phyloP scores from a whole-genome alignment of 2,329 filamentous ascomycete genomes.

The Ophiostoma ips region DNA sequence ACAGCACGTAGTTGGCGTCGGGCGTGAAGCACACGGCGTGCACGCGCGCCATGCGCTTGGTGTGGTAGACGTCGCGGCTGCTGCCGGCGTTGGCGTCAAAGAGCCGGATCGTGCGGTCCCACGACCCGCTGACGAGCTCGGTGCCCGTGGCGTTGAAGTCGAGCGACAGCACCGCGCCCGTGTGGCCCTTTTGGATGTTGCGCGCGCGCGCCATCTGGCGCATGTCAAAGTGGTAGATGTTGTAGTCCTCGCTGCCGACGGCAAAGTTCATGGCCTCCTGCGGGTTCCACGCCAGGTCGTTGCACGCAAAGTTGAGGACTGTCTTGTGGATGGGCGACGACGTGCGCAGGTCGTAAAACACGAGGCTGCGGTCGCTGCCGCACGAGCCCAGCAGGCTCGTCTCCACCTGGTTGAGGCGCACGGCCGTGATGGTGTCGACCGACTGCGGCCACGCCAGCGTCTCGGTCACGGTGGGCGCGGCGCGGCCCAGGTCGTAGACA shows the following conservation, averaged over 20 bases:
- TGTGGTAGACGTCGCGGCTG: constrained; percentile 89
- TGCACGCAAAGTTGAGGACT: constrained; percentile 68
- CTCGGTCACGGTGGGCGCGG: constrained; percentile 11
- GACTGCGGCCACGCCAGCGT: constrained; percentile 30
- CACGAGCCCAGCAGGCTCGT: constrained; percentile 79
- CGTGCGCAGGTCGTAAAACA: constrained; percentile 86
- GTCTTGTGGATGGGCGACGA: constrained; percentile 70
- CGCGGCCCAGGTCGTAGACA: constrained; percentile 11
- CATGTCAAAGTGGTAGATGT: constrained; percentile 87
- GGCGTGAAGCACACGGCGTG: constrained; percentile 43
- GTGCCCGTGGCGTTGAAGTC: constrained; percentile 91
- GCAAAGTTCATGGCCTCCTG: constrained; percentile 62
- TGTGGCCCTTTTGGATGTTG: constrained; percentile 17
- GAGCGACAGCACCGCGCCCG: constrained; percentile 80
- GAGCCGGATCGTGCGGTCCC: constrained; percentile 75
- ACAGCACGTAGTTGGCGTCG: constrained; percentile 79
- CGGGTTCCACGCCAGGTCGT: constrained; percentile 82
- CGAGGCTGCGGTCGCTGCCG: constrained; percentile 70
- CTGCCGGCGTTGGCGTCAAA: constrained; percentile 73
- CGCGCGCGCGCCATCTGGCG: constrained; percentile 27
- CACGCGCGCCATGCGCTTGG: constrained; percentile 93
- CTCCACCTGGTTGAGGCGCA: constrained; percentile 88
- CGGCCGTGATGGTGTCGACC: constrained; percentile 69
- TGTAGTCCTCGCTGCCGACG: constrained; percentile 87
- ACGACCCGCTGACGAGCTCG: constrained; percentile 79